Percentiles rank a stretch among this genome's conserved stretches.
phyloP scores from a whole-genome alignment of 2,329 filamentous ascomycete genomes.

The Botrytis tulipae region DNA sequence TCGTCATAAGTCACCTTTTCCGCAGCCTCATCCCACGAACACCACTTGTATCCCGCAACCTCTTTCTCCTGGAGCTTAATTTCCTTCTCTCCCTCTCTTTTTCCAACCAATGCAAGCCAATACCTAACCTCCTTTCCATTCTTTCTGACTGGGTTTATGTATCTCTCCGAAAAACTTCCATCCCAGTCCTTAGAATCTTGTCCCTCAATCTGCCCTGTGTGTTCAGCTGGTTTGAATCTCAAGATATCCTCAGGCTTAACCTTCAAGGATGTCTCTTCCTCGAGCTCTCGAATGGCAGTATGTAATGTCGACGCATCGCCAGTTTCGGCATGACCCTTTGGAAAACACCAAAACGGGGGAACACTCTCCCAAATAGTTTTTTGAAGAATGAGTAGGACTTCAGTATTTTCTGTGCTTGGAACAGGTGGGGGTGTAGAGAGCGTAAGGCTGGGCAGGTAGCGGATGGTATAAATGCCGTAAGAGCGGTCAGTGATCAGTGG shows the following conservation, averaged over 20 bases:
- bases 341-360: slow-evolving; percentile 27
- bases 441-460: slow-evolving; percentile 16
- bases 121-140: slow-evolving; percentile 27
- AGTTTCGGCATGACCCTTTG: slow-evolving; percentile 28
- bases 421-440: slow-evolving; percentile 4
- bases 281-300: slow-evolving; percentile 26
- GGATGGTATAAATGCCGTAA: slow-evolving; percentile 28
- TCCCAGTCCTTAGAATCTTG: slow-evolving; percentile 15
- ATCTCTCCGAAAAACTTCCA: slow-evolving; percentile 20
- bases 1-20: slow-evolving; percentile 24
- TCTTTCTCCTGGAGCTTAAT: slow-evolving; percentile 28
- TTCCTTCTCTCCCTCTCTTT: slow-evolving; percentile 20
- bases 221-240: slow-evolving; percentile 4
- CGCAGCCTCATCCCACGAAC: slow-evolving; percentile 24
- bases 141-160: slow-evolving; percentile 23
- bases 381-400: slow-evolving; percentile 28
- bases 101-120: slow-evolving; percentile 21
- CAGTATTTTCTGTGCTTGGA: slow-evolving; percentile 21
- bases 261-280: slow-evolving; percentile 26
- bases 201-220: slow-evolving; percentile 13
- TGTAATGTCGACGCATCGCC: slow-evolving; percentile 11
- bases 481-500: slow-evolving; percentile 27
- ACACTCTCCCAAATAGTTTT: slow-evolving; percentile 14
- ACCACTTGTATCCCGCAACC: slow-evolving; percentile 26
- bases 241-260: slow-evolving; percentile 16